Evolutionary conservation across 192 early-diverging fungal genomes (phyloP).

Genomic region (Umbelopsis sp.): DNA sequence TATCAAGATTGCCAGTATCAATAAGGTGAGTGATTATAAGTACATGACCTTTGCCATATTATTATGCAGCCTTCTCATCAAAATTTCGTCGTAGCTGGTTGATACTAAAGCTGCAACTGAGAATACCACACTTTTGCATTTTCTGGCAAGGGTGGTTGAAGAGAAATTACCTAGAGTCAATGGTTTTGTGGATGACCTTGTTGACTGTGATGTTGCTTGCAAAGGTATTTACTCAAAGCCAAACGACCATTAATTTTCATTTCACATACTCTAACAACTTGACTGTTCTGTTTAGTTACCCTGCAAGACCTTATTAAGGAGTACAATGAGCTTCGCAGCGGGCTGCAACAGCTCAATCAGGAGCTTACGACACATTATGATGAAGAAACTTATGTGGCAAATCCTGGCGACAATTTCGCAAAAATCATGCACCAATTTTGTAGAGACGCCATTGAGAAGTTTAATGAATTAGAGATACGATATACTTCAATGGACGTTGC

Average conservation of each 20-base stretch:
- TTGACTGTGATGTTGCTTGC: conserved; percentile 71
- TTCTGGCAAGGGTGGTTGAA: conserved; percentile 70
- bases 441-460: conserved; percentile 66
- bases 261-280: neutral
- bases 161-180: conserved; percentile 61
- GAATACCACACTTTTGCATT: conserved; percentile 79
- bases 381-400: conserved; percentile 44
- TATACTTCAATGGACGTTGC: conserved; percentile 71
- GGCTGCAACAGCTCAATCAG: conserved; percentile 51
- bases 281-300: conserved; percentile 42
- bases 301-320: conserved; percentile 56
- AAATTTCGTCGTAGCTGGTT: conserved; percentile 50
- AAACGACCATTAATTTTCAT: neutral
- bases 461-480: conserved; percentile 58
- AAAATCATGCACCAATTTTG: conserved; percentile 67
- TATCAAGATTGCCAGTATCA: conserved; percentile 84
- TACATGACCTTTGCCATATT: neutral
- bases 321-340: conserved; percentile 49
- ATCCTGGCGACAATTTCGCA: conserved; percentile 67
- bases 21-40: conserved; percentile 51
- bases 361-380: conserved; percentile 52
- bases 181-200: conserved; percentile 68
- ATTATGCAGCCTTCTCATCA: neutral
- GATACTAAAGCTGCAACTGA: conserved; percentile 76
- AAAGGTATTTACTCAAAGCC: conserved; percentile 49